A percentile compares a stretch with the other conserved stretches of the same genome.
phyloP scores from a whole-genome alignment of 352 stramenopile species.

The Globisporangium lucens region DNA sequence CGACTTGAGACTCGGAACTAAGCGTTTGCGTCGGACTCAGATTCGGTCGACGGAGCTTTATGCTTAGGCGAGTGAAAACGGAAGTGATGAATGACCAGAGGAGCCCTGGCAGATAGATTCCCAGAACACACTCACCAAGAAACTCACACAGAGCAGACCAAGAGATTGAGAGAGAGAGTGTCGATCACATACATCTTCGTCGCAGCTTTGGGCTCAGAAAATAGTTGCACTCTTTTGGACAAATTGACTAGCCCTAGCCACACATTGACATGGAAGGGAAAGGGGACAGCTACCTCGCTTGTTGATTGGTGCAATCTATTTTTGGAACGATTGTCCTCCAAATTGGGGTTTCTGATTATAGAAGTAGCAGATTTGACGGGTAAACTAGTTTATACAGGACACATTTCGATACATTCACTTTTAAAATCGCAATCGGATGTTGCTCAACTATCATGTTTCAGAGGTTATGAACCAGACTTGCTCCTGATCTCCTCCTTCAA shows the following conservation, averaged over 20 bases:
- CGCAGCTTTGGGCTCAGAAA: constrained; percentile 7
- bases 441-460: neutral
- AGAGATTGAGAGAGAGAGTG: neutral
- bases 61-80: neutral
- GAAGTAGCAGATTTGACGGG: neutral
- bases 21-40: neutral
- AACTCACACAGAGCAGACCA: neutral
- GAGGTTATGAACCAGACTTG: neutral
- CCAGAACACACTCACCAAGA: neutral
- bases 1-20: neutral
- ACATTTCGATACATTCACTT: neutral
- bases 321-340: neutral
- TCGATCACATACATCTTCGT: constrained; percentile 6
- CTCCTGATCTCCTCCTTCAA: neutral
- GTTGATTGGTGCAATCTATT: neutral
- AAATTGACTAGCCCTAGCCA: neutral
- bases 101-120: neutral
- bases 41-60: neutral
- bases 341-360: neutral
- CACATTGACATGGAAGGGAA: neutral
- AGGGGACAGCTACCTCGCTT: neutral
- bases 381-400: neutral
- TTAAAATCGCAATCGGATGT: neutral
- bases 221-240: neutral
- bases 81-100: constrained; percentile 3